A percentile compares a stretch with the other conserved stretches of the same genome.
Evolutionary conservation across 2,329 filamentous ascomycete genomes (phyloP).

Genomic region (Magnaporthiopsis rhizophila): DNA sequence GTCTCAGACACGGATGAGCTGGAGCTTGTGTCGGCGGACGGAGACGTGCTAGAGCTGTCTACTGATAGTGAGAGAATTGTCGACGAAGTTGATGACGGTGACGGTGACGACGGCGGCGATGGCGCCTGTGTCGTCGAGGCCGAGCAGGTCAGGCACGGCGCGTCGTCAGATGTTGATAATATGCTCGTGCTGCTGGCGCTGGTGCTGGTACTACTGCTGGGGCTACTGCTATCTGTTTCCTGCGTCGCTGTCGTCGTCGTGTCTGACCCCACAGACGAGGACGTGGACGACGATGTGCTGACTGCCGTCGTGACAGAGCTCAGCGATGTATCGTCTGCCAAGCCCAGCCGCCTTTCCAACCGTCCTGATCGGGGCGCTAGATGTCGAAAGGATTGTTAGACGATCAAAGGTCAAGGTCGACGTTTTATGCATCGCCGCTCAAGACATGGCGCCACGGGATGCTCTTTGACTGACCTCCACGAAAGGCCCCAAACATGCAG

Average conservation of each 20-base stretch:
- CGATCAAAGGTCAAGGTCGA: background rate
- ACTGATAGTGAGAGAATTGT: background rate
- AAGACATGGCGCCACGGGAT: background rate
- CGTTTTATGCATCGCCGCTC: background rate
- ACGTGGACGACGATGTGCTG: background rate
- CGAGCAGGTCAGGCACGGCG: background rate
- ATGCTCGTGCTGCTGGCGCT: background rate
- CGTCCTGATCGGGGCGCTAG: conserved; percentile 4
- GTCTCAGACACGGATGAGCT: background rate
- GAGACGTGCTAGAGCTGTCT: too few species aligned
- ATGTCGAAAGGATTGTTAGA: background rate
- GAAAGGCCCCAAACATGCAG: conserved; percentile 7
- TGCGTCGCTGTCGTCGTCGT: background rate
- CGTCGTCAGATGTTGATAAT: background rate
- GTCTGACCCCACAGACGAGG: background rate
- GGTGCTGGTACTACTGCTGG: background rate
- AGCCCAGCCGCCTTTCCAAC: conserved; percentile 1
- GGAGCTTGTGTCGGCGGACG: background rate
- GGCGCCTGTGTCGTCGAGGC: background rate
- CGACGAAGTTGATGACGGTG: background rate
- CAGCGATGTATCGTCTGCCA: background rate
- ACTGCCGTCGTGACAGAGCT: background rate
- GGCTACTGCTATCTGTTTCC: background rate
- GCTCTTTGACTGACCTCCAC: conserved; percentile 5
- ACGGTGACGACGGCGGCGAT: background rate